phyloP scores from a whole-genome alignment of 768 basidiomycete genomes.

The Stropharia rugosoannulata region DNA sequence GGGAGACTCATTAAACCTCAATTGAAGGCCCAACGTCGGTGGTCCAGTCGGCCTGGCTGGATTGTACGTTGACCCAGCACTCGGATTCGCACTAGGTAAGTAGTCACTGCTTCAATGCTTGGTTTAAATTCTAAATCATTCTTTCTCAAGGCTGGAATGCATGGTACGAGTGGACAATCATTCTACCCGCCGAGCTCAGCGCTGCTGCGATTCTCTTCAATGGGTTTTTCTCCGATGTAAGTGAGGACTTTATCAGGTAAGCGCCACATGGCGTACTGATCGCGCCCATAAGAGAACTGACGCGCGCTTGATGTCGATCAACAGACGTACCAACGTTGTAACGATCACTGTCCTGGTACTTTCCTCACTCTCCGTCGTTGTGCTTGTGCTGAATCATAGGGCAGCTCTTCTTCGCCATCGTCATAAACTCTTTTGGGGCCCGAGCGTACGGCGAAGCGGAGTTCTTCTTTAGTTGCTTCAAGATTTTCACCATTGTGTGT shows the following conservation, averaged over 20 bases:
- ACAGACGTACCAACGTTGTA: conserved; percentile 10
- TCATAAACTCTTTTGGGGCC: conserved; percentile 34
- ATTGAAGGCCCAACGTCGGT: conserved; percentile 24
- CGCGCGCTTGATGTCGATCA: neutral
- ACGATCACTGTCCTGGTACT: conserved; percentile 11
- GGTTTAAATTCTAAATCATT: neutral
- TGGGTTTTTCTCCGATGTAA: conserved; percentile 12
- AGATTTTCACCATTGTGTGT: conserved; percentile 41
- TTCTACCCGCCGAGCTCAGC: conserved; percentile 15
- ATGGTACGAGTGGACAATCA: conserved; percentile 23
- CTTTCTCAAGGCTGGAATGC: conserved; percentile 31
- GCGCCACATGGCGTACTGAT: neutral
- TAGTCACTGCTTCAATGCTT: conserved; percentile 25
- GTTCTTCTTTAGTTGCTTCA: conserved; percentile 48
- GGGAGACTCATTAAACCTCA: neutral
- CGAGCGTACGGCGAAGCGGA: conserved; percentile 43
- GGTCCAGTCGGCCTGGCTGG: conserved; percentile 24
- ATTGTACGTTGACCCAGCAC: conserved; percentile 33
- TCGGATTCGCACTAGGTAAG: conserved; percentile 37
- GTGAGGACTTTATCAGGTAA: conserved; percentile 6
- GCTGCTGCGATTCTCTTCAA: conserved; percentile 16
- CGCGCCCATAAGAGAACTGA: neutral
- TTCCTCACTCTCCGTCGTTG: neutral
- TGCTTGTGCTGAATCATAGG: neutral
- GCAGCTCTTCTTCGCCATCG: conserved; percentile 9